These are phyloP conservation scores for Massariosphaeria phaeospora DNA, from an alignment of 495 filamentous ascomycete genomes.

Conservation along the genomic window DNA sequence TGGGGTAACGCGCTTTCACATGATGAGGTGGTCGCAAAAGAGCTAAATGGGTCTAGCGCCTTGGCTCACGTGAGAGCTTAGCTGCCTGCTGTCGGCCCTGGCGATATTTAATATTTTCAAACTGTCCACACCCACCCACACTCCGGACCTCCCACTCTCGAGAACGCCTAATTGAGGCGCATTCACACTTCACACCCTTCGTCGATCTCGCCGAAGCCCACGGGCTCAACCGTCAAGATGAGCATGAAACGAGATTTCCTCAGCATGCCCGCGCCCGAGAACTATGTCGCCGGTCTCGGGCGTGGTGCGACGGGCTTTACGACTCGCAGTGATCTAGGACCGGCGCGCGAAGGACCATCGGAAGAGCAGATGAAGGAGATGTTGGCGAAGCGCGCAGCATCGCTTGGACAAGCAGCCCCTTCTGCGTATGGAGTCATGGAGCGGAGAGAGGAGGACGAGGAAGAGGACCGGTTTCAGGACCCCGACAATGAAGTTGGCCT, in stretches of 20 bases:
- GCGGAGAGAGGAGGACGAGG: constrained; percentile 69
- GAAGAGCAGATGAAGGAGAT: constrained; percentile 98
- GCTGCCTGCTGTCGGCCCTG: too few species aligned
- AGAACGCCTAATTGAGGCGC: too few species aligned
- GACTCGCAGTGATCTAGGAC: constrained; percentile 92
- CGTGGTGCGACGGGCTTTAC: constrained; percentile 98
- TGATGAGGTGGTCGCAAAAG: too few species aligned
- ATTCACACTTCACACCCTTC: not conserved
- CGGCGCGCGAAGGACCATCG: constrained; percentile 91
- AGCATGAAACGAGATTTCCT: constrained; percentile 84
- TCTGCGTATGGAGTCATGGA: constrained; percentile 72
- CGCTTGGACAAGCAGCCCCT: constrained; percentile 73
- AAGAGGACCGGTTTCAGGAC: constrained; percentile 86
- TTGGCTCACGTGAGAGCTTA: too few species aligned
- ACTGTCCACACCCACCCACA: too few species aligned
- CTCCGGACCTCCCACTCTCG: too few species aligned
- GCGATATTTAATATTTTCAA: not conserved
- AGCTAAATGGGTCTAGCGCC: too few species aligned
- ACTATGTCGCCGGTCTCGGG: constrained; percentile 96
- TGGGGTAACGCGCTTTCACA: too few species aligned
- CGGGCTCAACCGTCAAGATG: constrained; percentile 37
- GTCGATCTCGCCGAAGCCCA: not conserved
- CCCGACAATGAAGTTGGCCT: constrained; percentile 95
- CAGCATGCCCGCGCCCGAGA: constrained; percentile 85
- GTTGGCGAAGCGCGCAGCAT: constrained; percentile 82